Evolutionary conservation across 208 protist species (phyloP).

Genomic region (Histomonas meleagridis): DNA sequence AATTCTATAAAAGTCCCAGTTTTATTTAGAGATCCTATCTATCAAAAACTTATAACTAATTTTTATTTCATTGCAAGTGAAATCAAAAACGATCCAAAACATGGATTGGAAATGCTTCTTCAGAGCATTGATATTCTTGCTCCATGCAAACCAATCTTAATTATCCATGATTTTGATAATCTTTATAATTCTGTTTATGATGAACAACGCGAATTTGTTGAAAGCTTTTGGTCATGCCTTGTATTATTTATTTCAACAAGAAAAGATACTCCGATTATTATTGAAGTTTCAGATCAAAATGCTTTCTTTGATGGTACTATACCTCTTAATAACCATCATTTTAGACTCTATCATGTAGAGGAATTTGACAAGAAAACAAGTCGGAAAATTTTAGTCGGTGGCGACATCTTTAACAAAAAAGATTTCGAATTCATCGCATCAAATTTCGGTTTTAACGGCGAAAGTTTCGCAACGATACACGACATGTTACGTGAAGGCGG

Average conservation of each 20-base stretch:
- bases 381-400: neutral
- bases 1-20: no score
- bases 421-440: neutral
- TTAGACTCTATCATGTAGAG: neutral
- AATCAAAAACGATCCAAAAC: neutral
- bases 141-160: neutral
- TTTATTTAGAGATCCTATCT: neutral
- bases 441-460: neutral
- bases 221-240: neutral
- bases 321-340: neutral
- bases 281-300: neutral
- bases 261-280: neutral
- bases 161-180: neutral
- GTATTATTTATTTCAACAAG: neutral
- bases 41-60: neutral
- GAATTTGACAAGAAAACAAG: neutral
- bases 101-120: neutral
- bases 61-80: neutral
- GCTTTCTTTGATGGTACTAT: neutral
- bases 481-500: neutral
- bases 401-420: neutral
- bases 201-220: neutral
- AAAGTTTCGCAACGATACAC: neutral
- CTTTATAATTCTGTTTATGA: neutral
- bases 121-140: neutral